Conservation (phyloP, 169 alveolate species). For the Theileria equi region DNA sequence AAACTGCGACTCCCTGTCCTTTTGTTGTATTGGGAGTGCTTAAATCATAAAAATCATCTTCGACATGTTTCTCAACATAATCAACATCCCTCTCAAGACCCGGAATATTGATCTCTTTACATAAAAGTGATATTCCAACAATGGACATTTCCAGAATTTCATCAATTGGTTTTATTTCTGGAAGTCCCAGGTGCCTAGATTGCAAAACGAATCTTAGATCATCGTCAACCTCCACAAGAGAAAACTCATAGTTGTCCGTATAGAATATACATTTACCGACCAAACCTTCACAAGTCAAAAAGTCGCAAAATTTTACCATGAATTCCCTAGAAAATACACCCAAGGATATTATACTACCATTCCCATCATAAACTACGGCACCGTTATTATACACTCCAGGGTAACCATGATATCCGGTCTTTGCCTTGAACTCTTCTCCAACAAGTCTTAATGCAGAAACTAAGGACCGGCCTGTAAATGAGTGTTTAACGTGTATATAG, state of each 20-base stretch:
- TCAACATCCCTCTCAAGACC: neutral
- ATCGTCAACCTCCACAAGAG: neutral
- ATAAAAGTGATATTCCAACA: neutral
- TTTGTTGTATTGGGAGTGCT: conserved; percentile 28
- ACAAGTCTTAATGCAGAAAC: conserved; percentile 5
- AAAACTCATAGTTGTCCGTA: neutral
- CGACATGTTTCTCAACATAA: too few relatives aligned
- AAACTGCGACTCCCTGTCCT: conserved; percentile 21
- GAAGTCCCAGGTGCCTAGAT: neutral
- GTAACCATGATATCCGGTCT: conserved; percentile 51
- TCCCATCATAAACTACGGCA: conserved; percentile 40
- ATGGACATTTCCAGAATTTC: neutral
- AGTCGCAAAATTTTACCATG: neutral
- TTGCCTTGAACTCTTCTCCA: conserved; percentile 24
- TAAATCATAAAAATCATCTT: conserved; percentile 3
- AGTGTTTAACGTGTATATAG: too few relatives aligned
- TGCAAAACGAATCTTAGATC: conserved; percentile 4
- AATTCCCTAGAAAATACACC: conserved; percentile 5
- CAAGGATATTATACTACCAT: conserved; percentile 29
- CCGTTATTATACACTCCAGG: conserved; percentile 66
- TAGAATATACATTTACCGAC: neutral
- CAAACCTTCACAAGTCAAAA: neutral
- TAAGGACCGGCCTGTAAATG: neutral
- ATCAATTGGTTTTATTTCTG: neutral
- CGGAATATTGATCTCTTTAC: neutral